Evolutionary conservation across 306 rosid genomes (phyloP).

Genomic region (Rosa lucieae): DNA sequence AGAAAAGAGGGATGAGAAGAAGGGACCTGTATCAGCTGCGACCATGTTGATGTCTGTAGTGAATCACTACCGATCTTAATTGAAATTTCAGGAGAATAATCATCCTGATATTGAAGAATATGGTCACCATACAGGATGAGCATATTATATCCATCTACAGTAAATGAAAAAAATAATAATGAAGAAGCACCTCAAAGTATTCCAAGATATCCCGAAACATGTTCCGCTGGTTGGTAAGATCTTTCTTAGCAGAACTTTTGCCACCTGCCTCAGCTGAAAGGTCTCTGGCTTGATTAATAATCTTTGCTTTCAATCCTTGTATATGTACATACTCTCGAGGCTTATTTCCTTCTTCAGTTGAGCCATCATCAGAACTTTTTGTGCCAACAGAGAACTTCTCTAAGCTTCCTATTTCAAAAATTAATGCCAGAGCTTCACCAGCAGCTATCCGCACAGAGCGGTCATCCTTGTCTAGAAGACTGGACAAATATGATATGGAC

Average conservation of each 20-base stretch:
- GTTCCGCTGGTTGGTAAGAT: slow-evolving; percentile 84
- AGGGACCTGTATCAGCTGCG: slow-evolving; percentile 73
- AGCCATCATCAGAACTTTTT: slow-evolving; percentile 38
- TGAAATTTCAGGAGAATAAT: slow-evolving; percentile 70
- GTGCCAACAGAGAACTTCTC: slow-evolving; percentile 58
- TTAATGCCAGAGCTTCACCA: slow-evolving; percentile 89
- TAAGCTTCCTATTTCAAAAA: slow-evolving; percentile 70
- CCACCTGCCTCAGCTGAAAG: slow-evolving; percentile 93
- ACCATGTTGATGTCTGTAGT: slow-evolving; percentile 78
- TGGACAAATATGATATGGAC: slow-evolving; percentile 65
- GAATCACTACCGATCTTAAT: slow-evolving; percentile 74
- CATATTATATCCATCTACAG: slow-evolving; percentile 3
- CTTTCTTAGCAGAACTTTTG: slow-evolving; percentile 80
- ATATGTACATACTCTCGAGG: slow-evolving; percentile 52
- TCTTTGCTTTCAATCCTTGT: slow-evolving; percentile 80
- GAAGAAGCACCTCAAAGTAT: slow-evolving; percentile 63
- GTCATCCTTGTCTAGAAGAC: slow-evolving; percentile 89
- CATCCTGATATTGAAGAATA: slow-evolving; percentile 49
- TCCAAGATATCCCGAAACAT: slow-evolving; percentile 75
- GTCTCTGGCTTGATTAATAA: slow-evolving; percentile 68
- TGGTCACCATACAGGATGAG: slow-evolving; percentile 21
- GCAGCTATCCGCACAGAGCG: slow-evolving; percentile 90
- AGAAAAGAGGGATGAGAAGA: not conserved
- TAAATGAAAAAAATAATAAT: slow-evolving; percentile 3
- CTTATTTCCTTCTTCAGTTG: slow-evolving; percentile 49